Evolutionary conservation across 1,139 yeast species (phyloP), one percentile per base, ranked within the genome.

Genomic region (Wickerhamomyces sp.): DNA sequence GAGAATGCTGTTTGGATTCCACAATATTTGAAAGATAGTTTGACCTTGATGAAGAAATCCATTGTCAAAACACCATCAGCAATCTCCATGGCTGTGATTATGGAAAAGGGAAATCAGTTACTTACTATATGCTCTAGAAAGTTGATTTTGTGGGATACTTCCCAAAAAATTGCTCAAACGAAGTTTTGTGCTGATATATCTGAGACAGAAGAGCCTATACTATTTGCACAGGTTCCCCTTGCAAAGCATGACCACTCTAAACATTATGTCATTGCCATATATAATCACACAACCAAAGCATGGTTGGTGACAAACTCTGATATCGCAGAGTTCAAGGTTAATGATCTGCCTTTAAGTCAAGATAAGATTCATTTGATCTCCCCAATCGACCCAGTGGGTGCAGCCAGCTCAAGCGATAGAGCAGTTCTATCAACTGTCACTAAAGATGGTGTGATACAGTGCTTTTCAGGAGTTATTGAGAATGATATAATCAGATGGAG

Each of bases 341-440:
- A 53, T 4, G 30, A 47, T 2, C 7, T 62, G 46, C 56, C 57
- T 6, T 48, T 55, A 7, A 49, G 49, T 5, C 48, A 53, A 6
- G 62, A 64, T 6, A 61, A 61, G 0, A 63, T 82, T 4, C 73
- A 73, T 50, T 63, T 68, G 26, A 76, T 84, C 8, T 73, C 84
- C 1, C 70, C 80, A 0, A 80, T 87, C 18, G 93, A 88, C 57
- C 85, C 87, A 1, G 85, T 80, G 6, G 84, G 84, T 15, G 73
- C 65, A 60, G 56, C 73, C 40, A 63, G 68, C 55, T 49, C 66
- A 41, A 59, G 63, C 61, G 48, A 67, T 64, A 45, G 72, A 61
- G 53, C 78, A 67, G 48, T 86, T 8, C 60, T 89, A 10, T 75
- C 90, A 0, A 70, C 81, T 0, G 78, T 85, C 7, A 78, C 84